Percentiles rank a stretch among this genome's conserved stretches.
Evolutionary conservation across 108 stramenopile species (phyloP).

Genomic region (Cyclotella sp.): DNA sequence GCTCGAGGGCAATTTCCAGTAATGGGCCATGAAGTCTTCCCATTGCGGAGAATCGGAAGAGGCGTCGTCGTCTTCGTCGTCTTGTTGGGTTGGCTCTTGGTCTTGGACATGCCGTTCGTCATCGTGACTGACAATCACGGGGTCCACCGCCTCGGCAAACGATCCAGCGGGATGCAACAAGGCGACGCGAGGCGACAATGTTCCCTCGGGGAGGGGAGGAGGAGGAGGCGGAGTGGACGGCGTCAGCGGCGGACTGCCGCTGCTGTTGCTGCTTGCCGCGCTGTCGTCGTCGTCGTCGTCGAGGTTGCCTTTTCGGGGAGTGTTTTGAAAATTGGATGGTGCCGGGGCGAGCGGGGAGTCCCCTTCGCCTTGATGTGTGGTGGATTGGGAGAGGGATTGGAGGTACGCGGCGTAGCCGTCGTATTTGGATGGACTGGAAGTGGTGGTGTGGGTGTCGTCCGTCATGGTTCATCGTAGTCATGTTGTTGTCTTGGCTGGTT

Average conservation of each 20-base stretch:
- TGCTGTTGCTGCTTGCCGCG: background rate
- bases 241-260: background rate
- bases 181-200: background rate
- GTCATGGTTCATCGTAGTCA: constrained; percentile 13
- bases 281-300: background rate
- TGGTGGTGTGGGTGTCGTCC: background rate
- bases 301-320: background rate
- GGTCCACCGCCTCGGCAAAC: constrained; percentile 6
- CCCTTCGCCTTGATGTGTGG: background rate
- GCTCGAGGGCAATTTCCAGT: constrained; percentile 17
- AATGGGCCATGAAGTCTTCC: constrained; percentile 52
- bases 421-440: constrained; percentile 16
- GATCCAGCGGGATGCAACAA: background rate
- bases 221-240: constrained; percentile 10
- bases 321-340: background rate
- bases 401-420: constrained; percentile 20
- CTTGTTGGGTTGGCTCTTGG: constrained; percentile 3
- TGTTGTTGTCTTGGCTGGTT: too few species aligned
- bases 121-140: background rate
- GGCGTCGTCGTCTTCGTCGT: background rate
- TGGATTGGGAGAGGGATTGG: background rate
- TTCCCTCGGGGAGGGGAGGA: background rate
- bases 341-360: too few species aligned
- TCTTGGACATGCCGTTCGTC: background rate
- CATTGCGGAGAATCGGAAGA: constrained; percentile 15